Percentiles rank a stretch among this genome's conserved stretches.
Evolutionary conservation across 2,329 filamentous ascomycete genomes (phyloP).

Genomic region (Alternaria angustiovoidea): DNA sequence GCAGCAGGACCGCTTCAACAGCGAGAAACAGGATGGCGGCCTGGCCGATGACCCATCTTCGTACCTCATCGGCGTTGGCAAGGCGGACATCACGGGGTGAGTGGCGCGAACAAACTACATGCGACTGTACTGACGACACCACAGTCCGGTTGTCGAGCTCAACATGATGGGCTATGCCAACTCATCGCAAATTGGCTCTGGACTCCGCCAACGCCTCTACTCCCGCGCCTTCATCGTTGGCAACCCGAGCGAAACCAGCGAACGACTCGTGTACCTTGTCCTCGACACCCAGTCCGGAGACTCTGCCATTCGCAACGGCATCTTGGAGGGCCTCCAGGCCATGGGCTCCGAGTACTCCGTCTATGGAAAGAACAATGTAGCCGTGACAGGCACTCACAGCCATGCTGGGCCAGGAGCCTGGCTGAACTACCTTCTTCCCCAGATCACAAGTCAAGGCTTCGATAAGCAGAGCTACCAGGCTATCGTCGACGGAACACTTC

Average conservation of each 20-base stretch:
- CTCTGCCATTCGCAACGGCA: slow-evolving; percentile 86
- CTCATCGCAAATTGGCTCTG: slow-evolving; percentile 80
- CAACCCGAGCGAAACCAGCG: slow-evolving; percentile 68
- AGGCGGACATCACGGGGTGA: slow-evolving; percentile 76
- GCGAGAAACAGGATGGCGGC: slow-evolving; percentile 39
- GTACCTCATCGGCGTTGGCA: slow-evolving; percentile 73
- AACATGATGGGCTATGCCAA: slow-evolving; percentile 94
- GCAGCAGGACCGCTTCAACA: slow-evolving; percentile 36
- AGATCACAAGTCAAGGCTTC: slow-evolving; percentile 88
- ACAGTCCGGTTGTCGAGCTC: slow-evolving; percentile 83
- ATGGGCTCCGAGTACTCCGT: slow-evolving; percentile 76
- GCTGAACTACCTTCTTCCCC: slow-evolving; percentile 92
- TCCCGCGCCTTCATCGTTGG: slow-evolving; percentile 89
- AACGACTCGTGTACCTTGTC: slow-evolving; percentile 86
- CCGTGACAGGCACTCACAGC: slow-evolving; percentile 90
- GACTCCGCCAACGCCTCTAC: slow-evolving; percentile 86
- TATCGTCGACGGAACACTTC: slow-evolving; percentile 83
- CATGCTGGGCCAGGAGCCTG: slow-evolving; percentile 92
- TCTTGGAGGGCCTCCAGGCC: slow-evolving; percentile 74
- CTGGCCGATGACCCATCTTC: slow-evolving; percentile 51
- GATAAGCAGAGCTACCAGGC: slow-evolving; percentile 86
- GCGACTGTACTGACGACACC: slow-evolving; percentile 17
- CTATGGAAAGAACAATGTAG: slow-evolving; percentile 83
- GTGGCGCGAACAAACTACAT: not conserved
- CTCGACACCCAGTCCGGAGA: slow-evolving; percentile 89